Evolutionary conservation across 345 rosid genomes (phyloP).

Genomic region (Arabidopsis suecica): DNA sequence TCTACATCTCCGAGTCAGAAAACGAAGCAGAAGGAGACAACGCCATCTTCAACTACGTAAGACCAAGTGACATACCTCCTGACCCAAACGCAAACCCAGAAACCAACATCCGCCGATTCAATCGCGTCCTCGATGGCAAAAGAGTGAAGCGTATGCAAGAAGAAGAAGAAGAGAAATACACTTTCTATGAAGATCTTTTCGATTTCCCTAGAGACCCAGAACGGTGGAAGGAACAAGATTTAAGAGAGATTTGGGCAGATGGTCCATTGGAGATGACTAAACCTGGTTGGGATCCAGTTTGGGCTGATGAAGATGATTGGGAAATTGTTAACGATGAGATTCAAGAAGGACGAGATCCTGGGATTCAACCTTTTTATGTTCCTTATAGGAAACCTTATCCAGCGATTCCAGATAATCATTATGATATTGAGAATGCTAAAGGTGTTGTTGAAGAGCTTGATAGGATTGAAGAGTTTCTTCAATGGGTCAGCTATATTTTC

Average conservation of each 20-base stretch:
- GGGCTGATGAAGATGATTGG: slow-evolving; percentile 84
- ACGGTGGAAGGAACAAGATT: slow-evolving; percentile 82
- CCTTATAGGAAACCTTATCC: slow-evolving; percentile 89
- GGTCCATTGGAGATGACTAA: slow-evolving; percentile 61
- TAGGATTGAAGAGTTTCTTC: slow-evolving; percentile 89
- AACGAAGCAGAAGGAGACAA: slow-evolving; percentile 35
- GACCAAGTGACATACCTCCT: slow-evolving; percentile 54
- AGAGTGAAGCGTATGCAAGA: slow-evolving; percentile 50
- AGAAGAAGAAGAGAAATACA: slow-evolving; percentile 53
- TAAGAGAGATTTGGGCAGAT: slow-evolving; percentile 85
- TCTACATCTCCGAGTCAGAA: slow-evolving; percentile 48
- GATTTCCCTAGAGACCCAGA: slow-evolving; percentile 81
- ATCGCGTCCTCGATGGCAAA: slow-evolving; percentile 50
- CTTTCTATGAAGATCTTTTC: slow-evolving; percentile 52
- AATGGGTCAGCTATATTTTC: slow-evolving; percentile 95
- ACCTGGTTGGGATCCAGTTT: slow-evolving; percentile 95
- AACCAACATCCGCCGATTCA: slow-evolving; percentile 56
- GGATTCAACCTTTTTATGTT: slow-evolving; percentile 80
- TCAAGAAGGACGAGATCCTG: slow-evolving; percentile 65
- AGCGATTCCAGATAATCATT: slow-evolving; percentile 66
- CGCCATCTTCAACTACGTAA: slow-evolving; percentile 39
- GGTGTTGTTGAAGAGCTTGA: slow-evolving; percentile 86
- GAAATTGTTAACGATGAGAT: slow-evolving; percentile 60
- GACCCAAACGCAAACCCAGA: slow-evolving; percentile 54
- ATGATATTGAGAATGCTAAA: slow-evolving; percentile 65